These are phyloP conservation scores for Xylaria telfairii DNA, from an alignment of 495 filamentous ascomycete genomes.

Conservation along the genomic window DNA sequence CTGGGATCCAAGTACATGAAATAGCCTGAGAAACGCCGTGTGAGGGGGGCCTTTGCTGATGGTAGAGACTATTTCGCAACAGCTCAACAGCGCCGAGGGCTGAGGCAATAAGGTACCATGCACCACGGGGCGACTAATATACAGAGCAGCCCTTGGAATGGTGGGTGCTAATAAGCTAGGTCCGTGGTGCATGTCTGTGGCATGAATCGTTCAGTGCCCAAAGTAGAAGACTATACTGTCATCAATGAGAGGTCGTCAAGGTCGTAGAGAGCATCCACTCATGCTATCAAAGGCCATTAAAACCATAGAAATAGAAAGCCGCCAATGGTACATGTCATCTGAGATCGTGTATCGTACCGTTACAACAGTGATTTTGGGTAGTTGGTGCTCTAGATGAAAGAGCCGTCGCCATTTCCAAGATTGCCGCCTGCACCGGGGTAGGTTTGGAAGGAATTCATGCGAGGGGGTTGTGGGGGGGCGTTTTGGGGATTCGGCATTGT, in stretches of 20 bases:
- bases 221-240: constrained; percentile 29
- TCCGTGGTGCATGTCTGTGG: constrained; percentile 29
- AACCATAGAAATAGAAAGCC: constrained; percentile 33
- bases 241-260: constrained; percentile 37
- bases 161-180: constrained; percentile 27
- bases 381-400: constrained; percentile 38
- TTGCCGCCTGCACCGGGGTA: constrained; percentile 33
- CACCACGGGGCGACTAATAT: constrained; percentile 38
- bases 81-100: constrained; percentile 18
- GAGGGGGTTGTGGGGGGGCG: constrained; percentile 35
- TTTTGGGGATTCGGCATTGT: constrained; percentile 29
- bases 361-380: constrained; percentile 34
- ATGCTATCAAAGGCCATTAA: constrained; percentile 31
- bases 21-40: constrained; percentile 24
- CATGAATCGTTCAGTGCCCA: constrained; percentile 37
- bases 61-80: constrained; percentile 21
- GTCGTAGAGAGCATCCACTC: constrained; percentile 41
- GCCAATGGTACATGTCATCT: constrained; percentile 31
- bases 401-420: constrained; percentile 31
- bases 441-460: constrained; percentile 30
- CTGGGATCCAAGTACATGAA: constrained; percentile 36
- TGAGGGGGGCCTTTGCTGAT: constrained; percentile 20
- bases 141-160: constrained; percentile 33
- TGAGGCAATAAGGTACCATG: constrained; percentile 20
- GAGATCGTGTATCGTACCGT: constrained; percentile 43